Evolutionary conservation across 2,329 filamentous ascomycete species (phyloP).

Genomic region (Fusarium nurragi): DNA sequence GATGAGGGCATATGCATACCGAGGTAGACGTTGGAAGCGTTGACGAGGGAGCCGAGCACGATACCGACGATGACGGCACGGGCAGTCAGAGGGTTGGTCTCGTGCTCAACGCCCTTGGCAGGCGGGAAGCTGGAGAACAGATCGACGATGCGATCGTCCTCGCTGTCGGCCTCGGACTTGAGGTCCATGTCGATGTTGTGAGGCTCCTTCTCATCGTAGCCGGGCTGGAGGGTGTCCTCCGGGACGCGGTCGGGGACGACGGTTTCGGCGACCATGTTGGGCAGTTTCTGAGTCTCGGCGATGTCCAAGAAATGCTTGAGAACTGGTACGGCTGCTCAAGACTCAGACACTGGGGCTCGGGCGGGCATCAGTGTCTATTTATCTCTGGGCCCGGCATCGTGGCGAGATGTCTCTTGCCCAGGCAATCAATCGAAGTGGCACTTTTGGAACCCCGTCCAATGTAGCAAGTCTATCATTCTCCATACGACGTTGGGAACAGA

Average conservation of each 20-base stretch:
- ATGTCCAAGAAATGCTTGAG: slow-evolving; percentile 4
- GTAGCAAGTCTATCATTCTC: background rate
- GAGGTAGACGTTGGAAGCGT: slow-evolving; percentile 70
- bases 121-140: slow-evolving; percentile 55
- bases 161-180: slow-evolving; percentile 43
- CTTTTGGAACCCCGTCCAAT: slow-evolving; percentile 14
- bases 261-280: slow-evolving; percentile 35
- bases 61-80: slow-evolving; percentile 65
- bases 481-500: background rate
- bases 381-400: slow-evolving; percentile 8
- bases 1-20: slow-evolving; percentile 48
- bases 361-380: slow-evolving; percentile 16
- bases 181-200: slow-evolving; percentile 37
- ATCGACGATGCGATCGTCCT: slow-evolving; percentile 47
- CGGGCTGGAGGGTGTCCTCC: slow-evolving; percentile 26
- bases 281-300: background rate
- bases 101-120: slow-evolving; percentile 53
- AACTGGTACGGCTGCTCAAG: slow-evolving; percentile 7
- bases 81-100: slow-evolving; percentile 62
- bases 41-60: slow-evolving; percentile 66
- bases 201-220: slow-evolving; percentile 41
- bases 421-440: background rate
- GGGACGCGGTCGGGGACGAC: slow-evolving; percentile 28
- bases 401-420: background rate
- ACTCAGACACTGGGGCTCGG: background rate